A percentile compares a stretch with the other conserved stretches of the same genome.
phyloP scores from a whole-genome alignment of 768 basidiomycete genomes.

The Naganishia vishniacii region DNA sequence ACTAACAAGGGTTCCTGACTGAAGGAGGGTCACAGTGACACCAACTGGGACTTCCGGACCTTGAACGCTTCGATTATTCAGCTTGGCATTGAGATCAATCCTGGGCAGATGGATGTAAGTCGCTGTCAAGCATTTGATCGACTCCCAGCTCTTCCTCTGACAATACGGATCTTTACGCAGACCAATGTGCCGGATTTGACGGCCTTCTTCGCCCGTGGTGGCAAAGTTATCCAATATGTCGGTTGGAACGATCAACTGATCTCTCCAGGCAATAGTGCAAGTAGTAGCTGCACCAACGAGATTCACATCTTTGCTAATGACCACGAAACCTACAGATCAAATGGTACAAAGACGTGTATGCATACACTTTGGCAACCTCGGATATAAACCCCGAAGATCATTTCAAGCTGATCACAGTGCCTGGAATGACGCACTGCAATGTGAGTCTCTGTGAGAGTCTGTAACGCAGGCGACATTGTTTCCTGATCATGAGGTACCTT shows the following conservation, averaged over 20 bases:
- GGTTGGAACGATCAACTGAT: conserved; percentile 19
- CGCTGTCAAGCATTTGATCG: neutral
- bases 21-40: too few species aligned
- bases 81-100: conserved; percentile 7
- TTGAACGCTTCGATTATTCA: conserved; percentile 4
- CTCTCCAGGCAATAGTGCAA: conserved; percentile 13
- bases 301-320: neutral
- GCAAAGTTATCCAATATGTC: conserved; percentile 19
- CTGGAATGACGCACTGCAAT: conserved; percentile 7
- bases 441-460: neutral
- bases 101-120: conserved; percentile 15
- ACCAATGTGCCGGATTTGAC: conserved; percentile 6
- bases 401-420: conserved; percentile 13
- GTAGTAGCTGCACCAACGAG: neutral
- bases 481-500: neutral
- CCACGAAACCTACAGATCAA: neutral
- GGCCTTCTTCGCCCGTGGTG: conserved; percentile 10
- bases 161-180: neutral
- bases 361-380: conserved; percentile 9
- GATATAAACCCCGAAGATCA: neutral
- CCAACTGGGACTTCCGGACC: conserved; percentile 12
- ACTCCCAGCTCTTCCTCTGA: too few species aligned
- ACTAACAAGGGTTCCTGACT: too few species aligned
- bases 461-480: too few species aligned
- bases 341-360: conserved; percentile 18